A percentile compares a stretch with the other conserved stretches of the same genome.
Conservation (phyloP, 768 basidiomycete species). For the Suillus fuscotomentosus region DNA sequence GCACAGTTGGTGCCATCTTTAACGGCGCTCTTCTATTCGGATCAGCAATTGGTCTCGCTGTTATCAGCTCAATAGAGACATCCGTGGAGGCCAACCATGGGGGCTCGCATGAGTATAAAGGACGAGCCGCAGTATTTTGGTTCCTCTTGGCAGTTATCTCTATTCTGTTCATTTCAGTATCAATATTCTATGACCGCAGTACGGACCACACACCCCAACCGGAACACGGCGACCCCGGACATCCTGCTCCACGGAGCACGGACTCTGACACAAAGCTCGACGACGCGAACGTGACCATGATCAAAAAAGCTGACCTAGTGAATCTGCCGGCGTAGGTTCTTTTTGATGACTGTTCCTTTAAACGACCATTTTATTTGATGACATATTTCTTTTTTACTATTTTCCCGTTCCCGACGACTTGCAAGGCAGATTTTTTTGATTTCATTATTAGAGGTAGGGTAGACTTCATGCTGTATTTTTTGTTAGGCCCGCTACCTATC, state of each 20-base stretch:
- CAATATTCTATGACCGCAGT: constrained; percentile 20
- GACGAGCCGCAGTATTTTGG: constrained; percentile 45
- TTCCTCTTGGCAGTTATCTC: too few relatives aligned
- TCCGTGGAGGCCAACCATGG: constrained; percentile 37
- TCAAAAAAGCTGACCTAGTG: neutral
- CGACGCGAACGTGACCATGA: neutral
- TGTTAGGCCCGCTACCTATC: too few relatives aligned
- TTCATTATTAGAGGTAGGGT: neutral
- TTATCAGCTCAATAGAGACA: constrained; percentile 46
- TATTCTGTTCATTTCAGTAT: too few relatives aligned
- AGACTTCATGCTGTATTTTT: neutral
- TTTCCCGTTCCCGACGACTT: neutral
- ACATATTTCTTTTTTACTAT: neutral
- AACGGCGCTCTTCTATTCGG: constrained; percentile 34
- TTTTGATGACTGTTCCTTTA: neutral
- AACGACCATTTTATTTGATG: neutral
- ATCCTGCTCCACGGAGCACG: neutral
- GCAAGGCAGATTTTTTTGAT: neutral
- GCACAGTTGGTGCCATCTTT: constrained; percentile 57
- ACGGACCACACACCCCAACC: constrained; percentile 12
- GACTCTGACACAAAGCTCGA: neutral
- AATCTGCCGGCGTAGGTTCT: neutral
- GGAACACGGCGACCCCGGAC: neutral
- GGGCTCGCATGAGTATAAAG: constrained; percentile 31
- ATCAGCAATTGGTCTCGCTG: constrained; percentile 42